Percentiles rank a stretch among this genome's conserved stretches.
phyloP scores from a whole-genome alignment of 2,329 filamentous ascomycete genomes.

The Diplodia corticola region DNA sequence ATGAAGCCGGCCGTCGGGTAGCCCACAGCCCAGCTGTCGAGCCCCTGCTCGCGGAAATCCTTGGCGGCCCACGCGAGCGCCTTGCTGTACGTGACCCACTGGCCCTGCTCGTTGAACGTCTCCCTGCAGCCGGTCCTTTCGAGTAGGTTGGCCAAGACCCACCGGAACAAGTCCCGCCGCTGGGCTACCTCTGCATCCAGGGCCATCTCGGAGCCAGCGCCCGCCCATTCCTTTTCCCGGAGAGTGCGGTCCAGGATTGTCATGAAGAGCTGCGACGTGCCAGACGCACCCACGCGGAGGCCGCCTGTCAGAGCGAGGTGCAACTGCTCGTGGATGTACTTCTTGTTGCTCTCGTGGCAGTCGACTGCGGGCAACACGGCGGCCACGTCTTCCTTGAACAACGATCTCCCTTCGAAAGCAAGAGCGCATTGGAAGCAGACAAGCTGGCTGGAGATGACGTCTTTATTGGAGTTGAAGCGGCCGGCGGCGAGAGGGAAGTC shows the following conservation, averaged over 20 bases:
- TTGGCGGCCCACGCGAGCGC: conserved; percentile 33
- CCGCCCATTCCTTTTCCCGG: conserved; percentile 34
- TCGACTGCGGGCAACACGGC: conserved; percentile 34
- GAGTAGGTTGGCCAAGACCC: conserved; percentile 35
- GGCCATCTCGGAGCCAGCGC: conserved; percentile 23
- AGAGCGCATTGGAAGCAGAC: conserved; percentile 40
- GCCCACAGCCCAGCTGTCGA: conserved; percentile 35
- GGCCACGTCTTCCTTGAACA: conserved; percentile 35
- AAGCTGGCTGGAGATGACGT: conserved; percentile 36
- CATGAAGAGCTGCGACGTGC: conserved; percentile 36
- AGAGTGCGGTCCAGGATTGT: conserved; percentile 33
- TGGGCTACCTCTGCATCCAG: conserved; percentile 26
- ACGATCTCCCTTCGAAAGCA: conserved; percentile 29
- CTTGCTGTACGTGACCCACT: conserved; percentile 33
- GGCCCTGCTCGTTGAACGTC: conserved; percentile 35
- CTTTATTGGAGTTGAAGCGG: conserved; percentile 29
- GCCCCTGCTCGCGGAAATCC: conserved; percentile 32
- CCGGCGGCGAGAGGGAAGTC: conserved; percentile 39
- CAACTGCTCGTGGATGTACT: conserved; percentile 39
- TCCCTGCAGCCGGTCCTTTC: conserved; percentile 33
- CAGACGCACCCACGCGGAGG: conserved; percentile 34
- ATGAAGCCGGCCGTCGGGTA: conserved; percentile 35
- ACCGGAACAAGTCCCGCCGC: conserved; percentile 30
- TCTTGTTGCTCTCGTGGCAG: conserved; percentile 34
- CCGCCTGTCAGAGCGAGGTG: conserved; percentile 35